Evolutionary conservation across 2,329 filamentous ascomycete species (phyloP).

Genomic region (Eurotiales sp.): DNA sequence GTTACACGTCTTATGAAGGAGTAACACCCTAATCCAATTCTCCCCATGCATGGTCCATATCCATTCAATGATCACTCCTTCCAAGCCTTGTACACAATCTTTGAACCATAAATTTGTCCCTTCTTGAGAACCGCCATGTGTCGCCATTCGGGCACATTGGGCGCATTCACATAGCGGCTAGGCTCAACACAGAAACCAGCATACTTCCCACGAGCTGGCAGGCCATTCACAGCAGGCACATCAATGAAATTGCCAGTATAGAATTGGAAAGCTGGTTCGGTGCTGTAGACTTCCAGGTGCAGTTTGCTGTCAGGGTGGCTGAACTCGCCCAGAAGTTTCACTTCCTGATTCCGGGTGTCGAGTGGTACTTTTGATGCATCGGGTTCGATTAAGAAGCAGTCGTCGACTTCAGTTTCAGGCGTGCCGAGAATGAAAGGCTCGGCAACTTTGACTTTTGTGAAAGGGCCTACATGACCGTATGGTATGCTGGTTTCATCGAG

Average conservation of each 20-base stretch:
- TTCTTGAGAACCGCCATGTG: conserved; percentile 75
- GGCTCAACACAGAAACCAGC: conserved; percentile 91
- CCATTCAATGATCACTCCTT: conserved; percentile 44
- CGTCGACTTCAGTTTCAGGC: conserved; percentile 72
- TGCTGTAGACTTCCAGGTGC: conserved; percentile 82
- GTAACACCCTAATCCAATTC: too few species aligned
- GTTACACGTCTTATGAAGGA: too few species aligned
- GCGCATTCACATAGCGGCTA: conserved; percentile 82
- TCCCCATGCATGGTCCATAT: too few species aligned
- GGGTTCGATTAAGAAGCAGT: conserved; percentile 79
- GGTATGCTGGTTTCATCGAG: conserved; percentile 73
- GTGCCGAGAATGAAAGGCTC: conserved; percentile 69
- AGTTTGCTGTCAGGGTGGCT: conserved; percentile 70
- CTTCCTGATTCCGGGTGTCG: conserved; percentile 61
- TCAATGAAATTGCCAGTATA: conserved; percentile 86
- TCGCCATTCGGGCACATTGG: conserved; percentile 77
- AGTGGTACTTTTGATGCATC: conserved; percentile 58
- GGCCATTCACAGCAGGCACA: conserved; percentile 59
- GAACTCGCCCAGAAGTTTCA: conserved; percentile 67
- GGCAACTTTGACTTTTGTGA: conserved; percentile 60
- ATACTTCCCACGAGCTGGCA: conserved; percentile 62
- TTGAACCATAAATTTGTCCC: conserved; percentile 76
- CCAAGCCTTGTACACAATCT: conserved; percentile 84
- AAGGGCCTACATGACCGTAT: conserved; percentile 62
- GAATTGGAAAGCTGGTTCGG: conserved; percentile 95